These are phyloP conservation scores for Coemansia javaensis DNA, from an alignment of 192 early-diverging fungal genomes.

Conservation along the genomic window DNA sequence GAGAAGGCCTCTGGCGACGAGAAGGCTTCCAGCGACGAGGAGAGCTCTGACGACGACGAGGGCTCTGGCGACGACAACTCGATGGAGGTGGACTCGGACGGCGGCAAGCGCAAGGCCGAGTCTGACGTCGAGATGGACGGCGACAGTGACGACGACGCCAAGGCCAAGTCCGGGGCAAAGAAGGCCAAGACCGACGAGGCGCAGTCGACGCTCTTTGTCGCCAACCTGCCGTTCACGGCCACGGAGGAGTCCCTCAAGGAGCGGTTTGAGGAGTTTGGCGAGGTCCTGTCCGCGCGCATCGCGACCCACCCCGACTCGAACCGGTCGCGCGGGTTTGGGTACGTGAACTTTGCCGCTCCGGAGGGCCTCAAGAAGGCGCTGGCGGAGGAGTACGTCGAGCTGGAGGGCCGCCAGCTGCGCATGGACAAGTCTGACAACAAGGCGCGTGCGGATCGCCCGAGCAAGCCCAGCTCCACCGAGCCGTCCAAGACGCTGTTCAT, in stretches of 20 bases:
- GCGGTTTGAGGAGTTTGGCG: conserved; percentile 70
- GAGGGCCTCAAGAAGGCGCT: conserved; percentile 67
- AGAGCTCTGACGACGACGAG: background rate
- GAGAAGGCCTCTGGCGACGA: background rate
- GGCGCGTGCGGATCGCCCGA: conserved; percentile 3
- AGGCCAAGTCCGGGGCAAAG: conserved; percentile 54
- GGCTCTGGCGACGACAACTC: background rate
- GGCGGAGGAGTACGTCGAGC: conserved; percentile 60
- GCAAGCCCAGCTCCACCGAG: conserved; percentile 49
- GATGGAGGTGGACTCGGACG: conserved; percentile 30
- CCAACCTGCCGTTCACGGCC: conserved; percentile 83
- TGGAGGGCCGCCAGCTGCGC: conserved; percentile 79
- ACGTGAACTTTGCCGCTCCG: conserved; percentile 75
- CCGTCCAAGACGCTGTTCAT: conserved; percentile 74
- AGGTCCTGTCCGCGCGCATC: conserved; percentile 69
- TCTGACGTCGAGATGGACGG: conserved; percentile 35
- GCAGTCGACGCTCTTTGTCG: conserved; percentile 67
- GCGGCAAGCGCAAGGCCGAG: conserved; percentile 50
- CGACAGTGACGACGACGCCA: conserved; percentile 16
- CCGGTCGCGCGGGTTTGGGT: conserved; percentile 72
- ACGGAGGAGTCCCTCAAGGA: conserved; percentile 67
- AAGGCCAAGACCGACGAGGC: conserved; percentile 53
- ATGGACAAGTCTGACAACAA: conserved; percentile 62
- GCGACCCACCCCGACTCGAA: conserved; percentile 63
- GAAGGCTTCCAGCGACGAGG: background rate